Percentiles rank a stretch among this genome's conserved stretches.
These are phyloP conservation scores for Lecanicillium sp. DNA, from an alignment of 2,329 filamentous ascomycete genomes.

Conservation along the genomic window DNA sequence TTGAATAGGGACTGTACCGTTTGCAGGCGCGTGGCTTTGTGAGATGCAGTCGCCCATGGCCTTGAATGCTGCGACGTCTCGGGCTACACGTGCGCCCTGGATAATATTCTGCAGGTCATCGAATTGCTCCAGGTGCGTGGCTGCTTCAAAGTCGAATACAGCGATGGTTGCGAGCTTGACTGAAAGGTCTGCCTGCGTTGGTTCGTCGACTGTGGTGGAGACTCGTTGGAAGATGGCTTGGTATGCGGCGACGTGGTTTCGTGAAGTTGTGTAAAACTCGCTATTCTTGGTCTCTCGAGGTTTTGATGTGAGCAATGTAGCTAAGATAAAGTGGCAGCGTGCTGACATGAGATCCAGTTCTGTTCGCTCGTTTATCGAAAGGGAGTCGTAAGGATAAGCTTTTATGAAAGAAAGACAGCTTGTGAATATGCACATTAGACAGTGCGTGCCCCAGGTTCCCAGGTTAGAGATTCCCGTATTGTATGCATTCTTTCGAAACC, in stretches of 20 bases:
- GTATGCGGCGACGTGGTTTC: constrained; percentile 44
- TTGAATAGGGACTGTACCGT: constrained; percentile 32
- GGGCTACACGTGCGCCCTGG: constrained; percentile 36
- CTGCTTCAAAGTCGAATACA: constrained; percentile 74
- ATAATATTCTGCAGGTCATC: constrained; percentile 56
- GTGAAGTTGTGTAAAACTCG: constrained; percentile 54
- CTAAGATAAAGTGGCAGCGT: constrained; percentile 63
- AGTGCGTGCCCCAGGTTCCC: constrained; percentile 42
- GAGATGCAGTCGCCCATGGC: constrained; percentile 61
- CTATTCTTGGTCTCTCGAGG: constrained; percentile 29
- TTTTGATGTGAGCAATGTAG: constrained; percentile 41
- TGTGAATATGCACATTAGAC: constrained; percentile 48
- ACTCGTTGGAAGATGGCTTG: background rate
- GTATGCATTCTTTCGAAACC: constrained; percentile 79
- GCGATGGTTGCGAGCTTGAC: constrained; percentile 59
- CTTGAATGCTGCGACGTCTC: constrained; percentile 43
- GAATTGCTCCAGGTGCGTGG: constrained; percentile 59
- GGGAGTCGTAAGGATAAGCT: constrained; percentile 40
- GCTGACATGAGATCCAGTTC: constrained; percentile 53
- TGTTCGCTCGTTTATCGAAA: constrained; percentile 24
- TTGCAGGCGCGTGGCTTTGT: constrained; percentile 40
- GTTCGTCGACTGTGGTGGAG: background rate
- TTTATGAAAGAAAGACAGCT: constrained; percentile 45
- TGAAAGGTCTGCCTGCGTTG: constrained; percentile 37
- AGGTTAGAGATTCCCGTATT: constrained; percentile 62